Percentiles rank a stretch among this genome's conserved stretches.
Conservation (phyloP, 371 early-diverging fungal species). For the Rhizopus arrhizus region DNA sequence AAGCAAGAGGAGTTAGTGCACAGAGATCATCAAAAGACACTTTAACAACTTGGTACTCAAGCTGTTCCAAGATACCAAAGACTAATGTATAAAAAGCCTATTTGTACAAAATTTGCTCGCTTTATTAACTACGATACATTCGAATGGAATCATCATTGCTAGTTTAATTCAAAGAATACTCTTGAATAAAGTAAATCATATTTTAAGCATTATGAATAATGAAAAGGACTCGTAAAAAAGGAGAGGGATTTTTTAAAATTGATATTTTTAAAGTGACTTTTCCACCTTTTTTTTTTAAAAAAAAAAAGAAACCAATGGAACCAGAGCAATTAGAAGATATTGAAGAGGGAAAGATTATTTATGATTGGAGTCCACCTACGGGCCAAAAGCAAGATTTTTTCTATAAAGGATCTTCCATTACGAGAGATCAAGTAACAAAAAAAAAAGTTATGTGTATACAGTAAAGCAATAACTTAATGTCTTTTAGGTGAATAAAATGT, state of each 20-base stretch:
- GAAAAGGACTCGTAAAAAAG: too few species aligned
- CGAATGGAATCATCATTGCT: too few species aligned
- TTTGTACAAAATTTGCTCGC: too few species aligned
- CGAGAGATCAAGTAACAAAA: constrained; percentile 31
- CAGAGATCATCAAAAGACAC: too few species aligned
- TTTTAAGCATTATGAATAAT: too few species aligned
- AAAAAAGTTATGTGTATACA: background rate
- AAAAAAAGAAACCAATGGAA: background rate
- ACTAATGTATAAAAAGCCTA: too few species aligned
- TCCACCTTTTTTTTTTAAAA: background rate
- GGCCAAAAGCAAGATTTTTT: constrained; percentile 35
- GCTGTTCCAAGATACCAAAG: too few species aligned
- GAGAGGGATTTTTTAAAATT: background rate
- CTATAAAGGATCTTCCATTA: constrained; percentile 34
- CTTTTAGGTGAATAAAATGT: constrained; percentile 37
- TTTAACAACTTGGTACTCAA: too few species aligned
- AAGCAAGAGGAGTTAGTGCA: too few species aligned
- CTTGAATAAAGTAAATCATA: too few species aligned
- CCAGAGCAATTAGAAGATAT: constrained; percentile 8
- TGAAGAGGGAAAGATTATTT: constrained; percentile 29
- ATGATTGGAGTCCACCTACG: constrained; percentile 48
- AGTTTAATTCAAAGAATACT: too few species aligned
- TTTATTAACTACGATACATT: too few species aligned
- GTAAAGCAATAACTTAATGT: background rate
- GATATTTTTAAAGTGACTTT: background rate